Conservation (phyloP, 306 rosid genomes). For the Senna tora region DNA sequence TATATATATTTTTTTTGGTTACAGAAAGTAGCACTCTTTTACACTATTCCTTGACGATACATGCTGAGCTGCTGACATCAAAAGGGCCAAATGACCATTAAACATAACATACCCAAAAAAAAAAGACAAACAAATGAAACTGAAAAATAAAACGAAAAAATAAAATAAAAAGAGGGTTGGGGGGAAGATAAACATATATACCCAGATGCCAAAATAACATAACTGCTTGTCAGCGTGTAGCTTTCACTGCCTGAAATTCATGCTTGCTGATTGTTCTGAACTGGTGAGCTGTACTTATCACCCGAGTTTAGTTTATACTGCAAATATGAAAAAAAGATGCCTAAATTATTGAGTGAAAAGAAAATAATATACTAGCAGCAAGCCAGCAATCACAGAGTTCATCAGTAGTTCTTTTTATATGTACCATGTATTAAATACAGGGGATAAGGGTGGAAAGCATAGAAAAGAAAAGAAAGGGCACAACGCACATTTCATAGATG, state of each 20-base stretch:
- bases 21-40: background rate
- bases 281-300: slow-evolving; percentile 47
- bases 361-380: slow-evolving; percentile 6
- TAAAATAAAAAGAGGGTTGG: background rate
- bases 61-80: background rate
- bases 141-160: slow-evolving; percentile 11
- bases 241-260: slow-evolving; percentile 53
- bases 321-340: slow-evolving; percentile 34
- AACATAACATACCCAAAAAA: background rate
- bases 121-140: slow-evolving; percentile 22
- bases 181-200: slow-evolving; percentile 37
- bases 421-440: background rate
- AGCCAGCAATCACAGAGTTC: background rate
- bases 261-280: slow-evolving; percentile 47
- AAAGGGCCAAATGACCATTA: background rate
- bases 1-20: background rate
- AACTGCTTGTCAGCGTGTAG: slow-evolving; percentile 24
- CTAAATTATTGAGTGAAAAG: slow-evolving; percentile 30
- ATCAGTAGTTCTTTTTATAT: background rate
- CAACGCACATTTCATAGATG: background rate
- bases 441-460: too few relatives aligned
- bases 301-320: slow-evolving; percentile 79
- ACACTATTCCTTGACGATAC: slow-evolving; percentile 6
- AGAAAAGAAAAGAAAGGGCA: background rate
- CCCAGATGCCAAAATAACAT: slow-evolving; percentile 39